phyloP scores from a whole-genome alignment of 345 rosid species.

The Brassica nigra region DNA sequence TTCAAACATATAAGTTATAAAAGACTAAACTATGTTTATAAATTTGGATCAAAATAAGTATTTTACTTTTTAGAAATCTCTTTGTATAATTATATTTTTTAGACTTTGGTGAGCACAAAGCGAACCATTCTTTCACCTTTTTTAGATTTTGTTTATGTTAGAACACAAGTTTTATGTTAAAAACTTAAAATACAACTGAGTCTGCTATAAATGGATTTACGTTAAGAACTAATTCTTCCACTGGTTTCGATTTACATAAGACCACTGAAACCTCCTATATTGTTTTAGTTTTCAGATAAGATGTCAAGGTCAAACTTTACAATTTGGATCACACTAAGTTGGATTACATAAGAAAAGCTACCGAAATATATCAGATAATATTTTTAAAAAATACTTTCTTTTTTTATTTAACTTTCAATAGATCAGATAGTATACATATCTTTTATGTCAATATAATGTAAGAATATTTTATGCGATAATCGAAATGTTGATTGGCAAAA shows the following conservation, averaged over 20 bases:
- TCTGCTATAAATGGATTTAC: not conserved
- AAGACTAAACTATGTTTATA: not conserved
- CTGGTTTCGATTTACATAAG: not conserved
- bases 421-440: not conserved
- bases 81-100: not conserved
- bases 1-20: not conserved
- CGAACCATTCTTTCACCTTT: too few species aligned
- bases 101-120: not conserved
- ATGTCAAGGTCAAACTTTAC: not conserved
- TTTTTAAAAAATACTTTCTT: not conserved
- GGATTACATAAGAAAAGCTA: not conserved
- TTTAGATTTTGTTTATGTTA: too few species aligned
- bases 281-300: not conserved
- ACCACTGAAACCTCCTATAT: not conserved
- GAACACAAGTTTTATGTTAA: not conserved
- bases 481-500: conserved; percentile 25
- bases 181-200: not conserved
- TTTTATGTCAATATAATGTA: not conserved
- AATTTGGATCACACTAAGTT: not conserved
- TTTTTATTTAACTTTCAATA: not conserved
- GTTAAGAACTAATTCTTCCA: not conserved
- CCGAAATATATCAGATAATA: not conserved
- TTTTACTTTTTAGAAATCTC: not conserved
- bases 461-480: conserved; percentile 1
- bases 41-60: not conserved